These are phyloP conservation scores for Solanum chiquidenum DNA, from an alignment of 257 asterid genomes.

Conservation along the genomic window DNA sequence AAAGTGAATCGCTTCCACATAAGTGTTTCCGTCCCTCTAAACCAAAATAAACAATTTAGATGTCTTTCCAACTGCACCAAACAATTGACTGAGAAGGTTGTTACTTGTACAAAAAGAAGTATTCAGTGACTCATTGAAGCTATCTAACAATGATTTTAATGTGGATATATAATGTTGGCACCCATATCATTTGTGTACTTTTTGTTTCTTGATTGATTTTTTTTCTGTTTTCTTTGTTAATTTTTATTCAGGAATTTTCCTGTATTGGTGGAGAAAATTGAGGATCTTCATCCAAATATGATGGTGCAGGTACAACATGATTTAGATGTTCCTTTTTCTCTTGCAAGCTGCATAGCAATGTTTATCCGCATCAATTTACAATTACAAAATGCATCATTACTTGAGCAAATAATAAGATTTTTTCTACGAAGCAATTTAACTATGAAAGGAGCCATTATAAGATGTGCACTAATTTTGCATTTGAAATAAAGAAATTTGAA, in stretches of 20 bases:
- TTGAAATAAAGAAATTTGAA: background rate
- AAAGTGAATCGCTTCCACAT: background rate
- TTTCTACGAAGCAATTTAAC: background rate
- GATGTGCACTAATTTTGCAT: background rate
- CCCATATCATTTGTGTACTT: background rate
- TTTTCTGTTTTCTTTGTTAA: background rate
- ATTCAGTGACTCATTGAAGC: background rate
- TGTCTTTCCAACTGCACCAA: background rate
- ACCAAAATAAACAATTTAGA: background rate
- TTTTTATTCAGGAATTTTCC: constrained; percentile 27
- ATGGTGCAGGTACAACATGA: constrained; percentile 49
- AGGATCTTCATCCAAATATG: constrained; percentile 71
- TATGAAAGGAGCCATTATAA: background rate
- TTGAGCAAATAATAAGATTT: background rate
- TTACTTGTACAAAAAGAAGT: background rate
- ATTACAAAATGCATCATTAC: background rate
- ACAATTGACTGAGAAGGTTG: background rate
- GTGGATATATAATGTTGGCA: background rate
- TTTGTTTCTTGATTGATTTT: background rate
- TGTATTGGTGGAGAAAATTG: constrained; percentile 35
- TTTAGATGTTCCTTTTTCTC: background rate
- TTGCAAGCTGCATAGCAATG: background rate
- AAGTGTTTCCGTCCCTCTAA: background rate
- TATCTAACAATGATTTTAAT: background rate
- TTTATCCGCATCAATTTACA: background rate